Base-by-base conservation (phyloP, 768 basidiomycete genomes). In the Xerocomus potaroensis region DNA sequence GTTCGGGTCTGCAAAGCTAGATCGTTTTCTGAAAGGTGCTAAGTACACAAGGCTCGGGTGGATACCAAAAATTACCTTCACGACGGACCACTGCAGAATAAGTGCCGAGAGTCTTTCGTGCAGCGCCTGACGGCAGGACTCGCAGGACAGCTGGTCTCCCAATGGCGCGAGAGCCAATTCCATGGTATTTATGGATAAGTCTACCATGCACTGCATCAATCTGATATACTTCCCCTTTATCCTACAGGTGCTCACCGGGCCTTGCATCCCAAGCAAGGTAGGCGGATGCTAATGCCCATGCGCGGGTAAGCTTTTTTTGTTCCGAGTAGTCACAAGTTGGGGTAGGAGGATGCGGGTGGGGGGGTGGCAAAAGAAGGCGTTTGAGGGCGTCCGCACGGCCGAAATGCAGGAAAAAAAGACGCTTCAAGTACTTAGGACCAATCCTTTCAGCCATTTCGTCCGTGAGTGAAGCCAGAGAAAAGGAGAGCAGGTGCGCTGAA, bases 231-330 rank as follows among this genome's bases (percentile, higher is more conserved):
- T 4, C 43, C 10, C 26, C n/a, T 30, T n/a, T 23, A n/a, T 3
- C 30, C 21, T 15, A 22, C 4, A 39, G 16, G 15, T 64, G 16
- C 75, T 49, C 58, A 88, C 86, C 87, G 54, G 87, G 84, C 46
- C 85, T 72, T 29, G 84, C 84, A 64, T 89, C 87, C 87, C 87
- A 90, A 9, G 84, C 84, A 7, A 91, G 76, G 66, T 89, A 89
- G 10, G 87, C 87, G 2, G 83, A 80, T 19, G 88, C 87, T 26
- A 91, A 67, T 12, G 87, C 85, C 87, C 87, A 91, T 5, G 87
- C 87, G 36, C 87, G 69, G 10, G 84, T 84, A 30, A 91, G 58
- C 59, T 79, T 86, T 69, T 88, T 89, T 68, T 90, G 87, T 58
- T 87, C 83, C 0, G 74, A 65, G 57, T 84, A 83, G 62, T 87